Evolutionary conservation across 805 yeast genomes (phyloP), one percentile per base, ranked within the genome.

Genomic region (Spencermartinsiella europaea): DNA sequence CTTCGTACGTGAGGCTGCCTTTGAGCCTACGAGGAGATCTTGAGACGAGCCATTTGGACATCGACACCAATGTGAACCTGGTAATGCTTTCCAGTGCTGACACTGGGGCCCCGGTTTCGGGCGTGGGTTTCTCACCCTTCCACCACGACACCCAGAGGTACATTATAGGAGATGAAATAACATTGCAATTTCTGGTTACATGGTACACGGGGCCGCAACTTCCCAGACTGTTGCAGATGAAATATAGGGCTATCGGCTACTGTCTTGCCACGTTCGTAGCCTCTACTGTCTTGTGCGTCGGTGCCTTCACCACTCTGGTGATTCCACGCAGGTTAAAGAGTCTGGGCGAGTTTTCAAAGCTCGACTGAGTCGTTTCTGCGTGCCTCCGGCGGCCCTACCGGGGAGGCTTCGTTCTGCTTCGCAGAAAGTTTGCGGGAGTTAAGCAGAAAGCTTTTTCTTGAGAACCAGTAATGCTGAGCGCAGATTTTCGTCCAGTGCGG

Each of bases 101-200:
- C 19, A 16, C 16, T 5, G n/a, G 2, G 20, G 12, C 36, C 3
- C 16, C 31, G 17, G 38, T 34, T 5, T n/a, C 40, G 33, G 33
- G 16, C 3, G 17, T 5, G 8, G 44, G 16, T 21, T 27, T 27
- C 27, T 16, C 35, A 5, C 8, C 44, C 22, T 16, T 7, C 8
- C 10, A 5, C n/a, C 36, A 21, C 22, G 17, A 31, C 25, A 10
- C 25, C 15, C n/a, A 14, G 4, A 16, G 40, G 3, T 72, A 75
- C 34, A 79, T 80, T 16, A 84, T 84, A 60, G 90, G 89, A 16
- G 85, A 81, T 55, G 62, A 66, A 21, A 66, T 84, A 46, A 73
- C 83, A 7, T 60, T 84, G 27, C 72, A 70, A 42, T 71, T 84
- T 50, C 77, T 81, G 21, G 74, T 77, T 16, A 69, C 77, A 47